These are phyloP conservation scores for Candida oleophila DNA, from an alignment of 805 yeast species.

Conservation along the genomic window DNA sequence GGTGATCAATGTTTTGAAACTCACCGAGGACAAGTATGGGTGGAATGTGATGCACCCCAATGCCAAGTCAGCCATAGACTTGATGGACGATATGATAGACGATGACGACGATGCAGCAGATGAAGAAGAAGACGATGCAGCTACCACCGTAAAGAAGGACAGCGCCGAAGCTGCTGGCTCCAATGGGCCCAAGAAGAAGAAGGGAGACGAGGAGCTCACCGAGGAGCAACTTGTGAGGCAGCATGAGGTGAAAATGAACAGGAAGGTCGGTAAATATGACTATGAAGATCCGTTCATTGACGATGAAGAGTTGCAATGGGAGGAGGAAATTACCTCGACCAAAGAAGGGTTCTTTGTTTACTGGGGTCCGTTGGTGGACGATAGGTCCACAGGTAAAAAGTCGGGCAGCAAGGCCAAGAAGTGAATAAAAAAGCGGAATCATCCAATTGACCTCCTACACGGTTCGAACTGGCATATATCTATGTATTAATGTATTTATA, in stretches of 20 bases:
- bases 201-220: conserved; percentile 25
- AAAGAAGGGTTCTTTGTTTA: conserved; percentile 95
- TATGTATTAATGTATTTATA: not conserved
- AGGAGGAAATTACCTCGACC: conserved; percentile 88
- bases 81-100: conserved; percentile 38
- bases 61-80: conserved; percentile 55
- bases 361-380: conserved; percentile 84
- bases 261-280: conserved; percentile 89
- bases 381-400: conserved; percentile 27
- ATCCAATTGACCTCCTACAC: too few species aligned
- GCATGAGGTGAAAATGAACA: conserved; percentile 51
- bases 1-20: conserved; percentile 65
- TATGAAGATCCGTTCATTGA: conserved; percentile 94
- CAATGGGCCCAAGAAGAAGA: conserved; percentile 14
- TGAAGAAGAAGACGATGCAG: conserved; percentile 23
- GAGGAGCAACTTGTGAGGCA: conserved; percentile 45
- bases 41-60: conserved; percentile 70
- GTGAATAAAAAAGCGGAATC: conserved; percentile 5
- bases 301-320: conserved; percentile 89
- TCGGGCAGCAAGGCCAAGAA: conserved; percentile 26
- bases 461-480: not conserved
- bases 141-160: conserved; percentile 16
- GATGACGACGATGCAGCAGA: conserved; percentile 29
- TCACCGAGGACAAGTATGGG: conserved; percentile 85
- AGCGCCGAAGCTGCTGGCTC: conserved; percentile 35